Conservation (phyloP, 106 monocot species). For the Vanilla planifolia region DNA sequence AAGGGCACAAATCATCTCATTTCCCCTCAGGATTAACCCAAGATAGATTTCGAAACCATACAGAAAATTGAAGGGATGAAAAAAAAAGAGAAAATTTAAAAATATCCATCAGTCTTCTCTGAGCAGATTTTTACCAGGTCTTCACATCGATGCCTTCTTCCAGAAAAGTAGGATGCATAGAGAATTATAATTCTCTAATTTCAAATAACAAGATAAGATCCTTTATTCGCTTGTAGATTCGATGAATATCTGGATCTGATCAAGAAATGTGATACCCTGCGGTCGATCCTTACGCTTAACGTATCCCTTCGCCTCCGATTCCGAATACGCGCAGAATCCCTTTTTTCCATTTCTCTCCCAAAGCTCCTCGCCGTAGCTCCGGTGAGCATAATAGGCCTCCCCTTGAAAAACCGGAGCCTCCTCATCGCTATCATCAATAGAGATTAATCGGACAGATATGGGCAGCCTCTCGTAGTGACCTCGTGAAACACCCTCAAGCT, state of each 20-base stretch:
- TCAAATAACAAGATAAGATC: too few relatives aligned
- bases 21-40: too few relatives aligned
- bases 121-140: too few relatives aligned
- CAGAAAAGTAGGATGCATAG: too few relatives aligned
- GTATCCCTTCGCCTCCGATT: constrained; percentile 52
- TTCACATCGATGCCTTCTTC: too few relatives aligned
- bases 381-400: constrained; percentile 71
- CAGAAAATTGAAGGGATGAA: too few relatives aligned
- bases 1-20: too few relatives aligned
- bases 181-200: too few relatives aligned
- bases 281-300: constrained; percentile 71
- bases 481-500: constrained; percentile 53
- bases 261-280: constrained; percentile 64
- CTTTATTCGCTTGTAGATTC: too few relatives aligned
- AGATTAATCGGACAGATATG: background rate
- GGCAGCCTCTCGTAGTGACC: constrained; percentile 82
- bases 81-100: too few relatives aligned
- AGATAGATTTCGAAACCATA: too few relatives aligned
- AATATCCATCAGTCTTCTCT: too few relatives aligned
- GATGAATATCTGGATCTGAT: constrained; percentile 64
- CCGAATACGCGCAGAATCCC: constrained; percentile 47
- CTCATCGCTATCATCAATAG: constrained; percentile 2
- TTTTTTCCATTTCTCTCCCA: constrained; percentile 53
- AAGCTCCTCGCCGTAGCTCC: constrained; percentile 52
- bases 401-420: constrained; percentile 18